Percentiles rank a stretch among this genome's conserved stretches.
Evolutionary conservation across 2,329 filamentous ascomycete genomes (phyloP).

Genomic region (Penicillium concentricum): DNA sequence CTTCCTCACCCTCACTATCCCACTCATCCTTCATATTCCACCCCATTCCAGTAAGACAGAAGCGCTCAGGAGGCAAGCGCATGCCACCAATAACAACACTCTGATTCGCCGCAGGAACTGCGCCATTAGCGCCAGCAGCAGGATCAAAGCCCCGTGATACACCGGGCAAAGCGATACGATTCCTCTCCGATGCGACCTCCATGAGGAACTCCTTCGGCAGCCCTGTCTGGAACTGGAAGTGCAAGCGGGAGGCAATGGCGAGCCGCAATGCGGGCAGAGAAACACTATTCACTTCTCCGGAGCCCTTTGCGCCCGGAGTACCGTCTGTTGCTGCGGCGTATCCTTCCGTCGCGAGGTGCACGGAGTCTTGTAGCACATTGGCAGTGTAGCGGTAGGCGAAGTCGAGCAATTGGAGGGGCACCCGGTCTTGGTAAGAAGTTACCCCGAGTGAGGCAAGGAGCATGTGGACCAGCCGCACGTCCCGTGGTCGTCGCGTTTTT

Average conservation of each 20-base stretch:
- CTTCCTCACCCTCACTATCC: conserved; percentile 55
- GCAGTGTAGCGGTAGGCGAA: conserved; percentile 56
- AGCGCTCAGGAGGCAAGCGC: conserved; percentile 61
- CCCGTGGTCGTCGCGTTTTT: conserved; percentile 48
- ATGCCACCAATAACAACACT: conserved; percentile 52
- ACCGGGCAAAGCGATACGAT: conserved; percentile 53
- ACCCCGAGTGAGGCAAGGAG: conserved; percentile 51
- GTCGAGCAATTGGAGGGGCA: conserved; percentile 53
- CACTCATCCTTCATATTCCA: conserved; percentile 60
- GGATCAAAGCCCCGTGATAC: conserved; percentile 52
- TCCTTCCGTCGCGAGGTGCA: conserved; percentile 52
- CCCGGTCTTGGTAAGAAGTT: conserved; percentile 53
- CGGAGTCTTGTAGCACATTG: conserved; percentile 52
- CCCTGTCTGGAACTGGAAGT: conserved; percentile 59
- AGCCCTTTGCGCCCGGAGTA: conserved; percentile 35
- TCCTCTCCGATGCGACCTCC: conserved; percentile 57
- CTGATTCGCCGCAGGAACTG: conserved; percentile 25
- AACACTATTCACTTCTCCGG: conserved; percentile 52
- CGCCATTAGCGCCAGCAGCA: conserved; percentile 24
- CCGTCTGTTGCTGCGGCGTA: conserved; percentile 44
- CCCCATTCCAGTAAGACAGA: conserved; percentile 57
- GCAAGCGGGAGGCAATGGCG: conserved; percentile 59
- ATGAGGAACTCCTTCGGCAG: conserved; percentile 63
- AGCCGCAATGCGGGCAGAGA: conserved; percentile 58
- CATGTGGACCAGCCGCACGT: conserved; percentile 52